Evolutionary conservation across 257 asterid species (phyloP).

Genomic region (Gentiana dahurica): DNA sequence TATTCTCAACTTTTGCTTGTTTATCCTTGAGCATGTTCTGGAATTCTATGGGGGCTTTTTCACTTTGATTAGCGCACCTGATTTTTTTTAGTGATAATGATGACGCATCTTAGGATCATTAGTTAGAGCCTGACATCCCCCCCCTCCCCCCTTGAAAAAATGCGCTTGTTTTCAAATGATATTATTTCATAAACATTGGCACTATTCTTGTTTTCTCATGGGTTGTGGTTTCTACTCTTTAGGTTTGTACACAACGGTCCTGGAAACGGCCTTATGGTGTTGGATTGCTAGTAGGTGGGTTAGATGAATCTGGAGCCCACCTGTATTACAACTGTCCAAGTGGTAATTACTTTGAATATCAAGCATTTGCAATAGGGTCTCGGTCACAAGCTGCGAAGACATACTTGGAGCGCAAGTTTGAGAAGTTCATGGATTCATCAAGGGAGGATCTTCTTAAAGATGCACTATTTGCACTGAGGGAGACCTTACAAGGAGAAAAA

Average conservation of each 20-base stretch:
- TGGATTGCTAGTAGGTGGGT: conserved; percentile 88
- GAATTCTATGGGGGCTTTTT: background rate
- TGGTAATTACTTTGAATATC: conserved; percentile 93
- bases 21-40: too few species aligned
- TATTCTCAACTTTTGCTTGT: too few species aligned
- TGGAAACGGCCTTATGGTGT: conserved; percentile 98
- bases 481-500: conserved; percentile 90
- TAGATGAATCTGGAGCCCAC: conserved; percentile 98
- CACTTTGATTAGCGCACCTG: background rate
- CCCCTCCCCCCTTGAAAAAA: too few species aligned
- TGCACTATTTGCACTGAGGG: conserved; percentile 90
- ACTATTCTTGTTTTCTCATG: background rate
- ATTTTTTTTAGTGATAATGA: too few species aligned
- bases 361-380: conserved; percentile 97
- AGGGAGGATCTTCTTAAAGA: conserved; percentile 76
- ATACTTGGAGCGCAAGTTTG: conserved; percentile 81
- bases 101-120: too few species aligned
- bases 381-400: conserved; percentile 99
- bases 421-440: conserved; percentile 53
- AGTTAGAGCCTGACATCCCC: too few species aligned
- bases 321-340: conserved; percentile 95
- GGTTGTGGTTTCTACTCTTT: conserved; percentile 3
- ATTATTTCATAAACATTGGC: background rate
- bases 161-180: too few species aligned
- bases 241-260: conserved; percentile 97